Percentiles rank a stretch among this genome's conserved stretches.
phyloP scores from a whole-genome alignment of 2,329 filamentous ascomycete species.

The Phaeosphaeriaceae sp. region DNA sequence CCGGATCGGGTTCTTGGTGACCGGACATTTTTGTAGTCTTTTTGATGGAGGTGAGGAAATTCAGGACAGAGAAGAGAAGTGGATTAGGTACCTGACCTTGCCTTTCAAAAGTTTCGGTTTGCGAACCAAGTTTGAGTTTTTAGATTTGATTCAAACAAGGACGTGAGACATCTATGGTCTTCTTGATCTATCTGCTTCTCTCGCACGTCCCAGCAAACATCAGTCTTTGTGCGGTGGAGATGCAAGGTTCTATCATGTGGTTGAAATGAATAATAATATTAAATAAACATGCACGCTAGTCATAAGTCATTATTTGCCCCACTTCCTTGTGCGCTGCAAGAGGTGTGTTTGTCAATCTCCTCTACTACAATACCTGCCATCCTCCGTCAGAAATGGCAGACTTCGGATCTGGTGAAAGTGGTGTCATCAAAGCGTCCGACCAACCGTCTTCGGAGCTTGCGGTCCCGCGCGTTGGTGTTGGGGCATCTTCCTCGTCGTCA shows the following conservation, averaged over 20 bases:
- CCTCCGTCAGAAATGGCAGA: constrained; percentile 1
- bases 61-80: too few relatives aligned
- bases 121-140: neutral
- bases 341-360: neutral
- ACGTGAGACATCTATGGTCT: neutral
- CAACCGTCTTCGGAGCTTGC: constrained; percentile 12
- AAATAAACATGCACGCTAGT: neutral
- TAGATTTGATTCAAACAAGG: neutral
- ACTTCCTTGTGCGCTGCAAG: neutral
- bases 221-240: neutral
- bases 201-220: neutral
- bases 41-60: too few relatives aligned
- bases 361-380: constrained; percentile 17
- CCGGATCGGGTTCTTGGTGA: too few relatives aligned
- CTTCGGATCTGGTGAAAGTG: constrained; percentile 1
- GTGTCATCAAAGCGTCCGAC: constrained; percentile 15
- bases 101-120: too few relatives aligned
- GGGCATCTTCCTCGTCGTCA: neutral
- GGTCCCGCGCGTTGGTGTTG: neutral
- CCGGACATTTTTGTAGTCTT: too few relatives aligned
- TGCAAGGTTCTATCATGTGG: neutral
- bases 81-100: too few relatives aligned
- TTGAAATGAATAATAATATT: neutral
- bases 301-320: neutral
- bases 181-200: neutral